phyloP scores from a whole-genome alignment of 78 protist genomes.

The Andalucia godoyi region DNA sequence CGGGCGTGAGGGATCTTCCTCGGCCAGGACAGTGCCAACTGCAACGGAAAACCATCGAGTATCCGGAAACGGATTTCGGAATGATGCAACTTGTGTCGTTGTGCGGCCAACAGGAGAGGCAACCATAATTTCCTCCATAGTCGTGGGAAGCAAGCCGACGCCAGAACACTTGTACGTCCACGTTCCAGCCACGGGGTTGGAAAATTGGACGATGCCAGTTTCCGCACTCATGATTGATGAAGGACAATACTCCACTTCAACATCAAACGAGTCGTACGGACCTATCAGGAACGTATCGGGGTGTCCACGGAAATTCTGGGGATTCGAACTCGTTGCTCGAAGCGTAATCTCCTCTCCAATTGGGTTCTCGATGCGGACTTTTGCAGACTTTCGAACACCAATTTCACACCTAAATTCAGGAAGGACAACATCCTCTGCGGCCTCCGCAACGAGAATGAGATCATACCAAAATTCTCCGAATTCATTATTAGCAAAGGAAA shows the following conservation, averaged over 20 bases:
- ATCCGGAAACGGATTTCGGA: conserved; percentile 20
- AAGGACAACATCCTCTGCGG: background rate
- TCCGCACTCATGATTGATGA: conserved; percentile 1
- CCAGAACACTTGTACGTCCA: background rate
- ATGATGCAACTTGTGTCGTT: background rate
- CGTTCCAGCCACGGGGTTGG: background rate
- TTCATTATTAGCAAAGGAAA: conserved; percentile 27
- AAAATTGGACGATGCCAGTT: background rate
- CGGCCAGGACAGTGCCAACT: background rate
- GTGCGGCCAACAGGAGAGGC: background rate
- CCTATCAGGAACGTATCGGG: background rate
- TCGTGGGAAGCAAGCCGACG: conserved; percentile 13
- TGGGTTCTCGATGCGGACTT: background rate
- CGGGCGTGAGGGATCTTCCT: background rate
- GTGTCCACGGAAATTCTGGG: background rate
- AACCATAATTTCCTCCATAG: background rate
- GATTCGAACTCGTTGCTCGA: background rate
- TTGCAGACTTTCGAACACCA: background rate
- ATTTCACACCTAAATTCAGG: background rate
- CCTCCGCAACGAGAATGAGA: conserved; percentile 10
- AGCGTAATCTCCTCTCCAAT: background rate
- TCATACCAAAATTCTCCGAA: conserved; percentile 51
- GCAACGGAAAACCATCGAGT: background rate
- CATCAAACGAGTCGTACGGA: background rate
- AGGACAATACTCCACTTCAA: conserved; percentile 2